Evolutionary conservation across 2,329 filamentous ascomycete genomes (phyloP).

Genomic region (Westerdykella ornata): DNA sequence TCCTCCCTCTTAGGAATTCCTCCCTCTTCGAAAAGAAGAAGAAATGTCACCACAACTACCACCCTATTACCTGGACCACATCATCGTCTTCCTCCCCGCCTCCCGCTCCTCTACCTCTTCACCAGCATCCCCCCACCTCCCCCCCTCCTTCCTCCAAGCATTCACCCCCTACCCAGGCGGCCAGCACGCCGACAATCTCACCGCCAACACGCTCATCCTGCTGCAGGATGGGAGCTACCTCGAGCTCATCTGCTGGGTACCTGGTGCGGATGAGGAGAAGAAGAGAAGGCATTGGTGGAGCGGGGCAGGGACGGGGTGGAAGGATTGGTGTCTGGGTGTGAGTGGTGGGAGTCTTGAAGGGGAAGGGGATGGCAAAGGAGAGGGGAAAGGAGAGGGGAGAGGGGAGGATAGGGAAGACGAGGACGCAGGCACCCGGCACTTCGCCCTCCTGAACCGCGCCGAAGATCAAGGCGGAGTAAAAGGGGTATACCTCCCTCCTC

Average conservation of each 20-base stretch:
- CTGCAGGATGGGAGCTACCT: conserved; percentile 60
- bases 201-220: conserved; percentile 58
- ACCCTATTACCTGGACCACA: conserved; percentile 51
- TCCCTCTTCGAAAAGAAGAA: too few relatives aligned
- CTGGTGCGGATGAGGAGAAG: conserved; percentile 39
- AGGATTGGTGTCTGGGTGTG: conserved; percentile 47
- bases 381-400: too few relatives aligned
- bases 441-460: too few relatives aligned
- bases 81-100: conserved; percentile 58
- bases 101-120: conserved; percentile 38
- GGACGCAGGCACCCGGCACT: not conserved
- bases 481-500: conserved; percentile 46
- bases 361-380: too few relatives aligned
- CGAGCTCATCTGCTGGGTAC: conserved; percentile 58
- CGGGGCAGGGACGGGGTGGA: conserved; percentile 50
- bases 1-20: too few relatives aligned
- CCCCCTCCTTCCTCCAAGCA: conserved; percentile 46
- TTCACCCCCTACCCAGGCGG: conserved; percentile 58
- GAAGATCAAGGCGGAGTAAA: not conserved
- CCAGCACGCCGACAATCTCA: conserved; percentile 51
- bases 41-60: too few relatives aligned
- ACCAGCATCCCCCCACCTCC: conserved; percentile 20
- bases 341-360: not conserved
- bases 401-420: not conserved
- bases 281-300: conserved; percentile 54